Evolutionary conservation across 2,329 filamentous ascomycete species (phyloP).

Genomic region (Fusarium lyarnte): DNA sequence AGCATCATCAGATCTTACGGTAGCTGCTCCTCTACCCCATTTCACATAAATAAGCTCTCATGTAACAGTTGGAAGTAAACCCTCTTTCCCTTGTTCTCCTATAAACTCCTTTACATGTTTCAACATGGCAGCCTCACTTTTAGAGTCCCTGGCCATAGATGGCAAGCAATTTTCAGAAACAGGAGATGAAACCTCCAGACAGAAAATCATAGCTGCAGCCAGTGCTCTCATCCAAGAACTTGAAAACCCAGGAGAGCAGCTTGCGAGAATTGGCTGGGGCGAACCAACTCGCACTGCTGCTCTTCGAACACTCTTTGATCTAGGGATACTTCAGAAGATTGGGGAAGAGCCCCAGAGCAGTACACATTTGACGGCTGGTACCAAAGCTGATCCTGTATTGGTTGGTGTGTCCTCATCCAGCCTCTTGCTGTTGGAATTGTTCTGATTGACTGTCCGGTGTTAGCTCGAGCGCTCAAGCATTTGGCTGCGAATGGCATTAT

Average conservation of each 20-base stretch:
- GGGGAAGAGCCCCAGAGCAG: slow-evolving; percentile 8
- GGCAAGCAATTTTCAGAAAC: slow-evolving; percentile 9
- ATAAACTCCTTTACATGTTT: neutral
- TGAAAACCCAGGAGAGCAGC: slow-evolving; percentile 21
- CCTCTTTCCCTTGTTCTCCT: neutral
- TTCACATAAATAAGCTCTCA: neutral
- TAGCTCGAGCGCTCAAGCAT: slow-evolving; percentile 18
- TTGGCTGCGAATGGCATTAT: slow-evolving; percentile 13
- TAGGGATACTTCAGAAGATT: slow-evolving; percentile 28
- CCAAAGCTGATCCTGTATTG: slow-evolving; percentile 12
- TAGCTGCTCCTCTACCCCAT: neutral
- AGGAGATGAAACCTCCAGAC: slow-evolving; percentile 3
- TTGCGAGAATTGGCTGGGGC: slow-evolving; percentile 27
- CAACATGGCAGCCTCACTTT: slow-evolving; percentile 1
- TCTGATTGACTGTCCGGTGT: neutral
- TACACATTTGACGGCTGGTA: slow-evolving; percentile 5
- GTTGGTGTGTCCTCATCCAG: neutral
- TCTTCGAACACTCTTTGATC: slow-evolving; percentile 24
- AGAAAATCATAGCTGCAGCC: slow-evolving; percentile 13
- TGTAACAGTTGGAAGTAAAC: rapidly evolving
- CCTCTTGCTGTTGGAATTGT: neutral
- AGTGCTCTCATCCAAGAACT: slow-evolving; percentile 18
- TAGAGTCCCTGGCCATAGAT: slow-evolving; percentile 10
- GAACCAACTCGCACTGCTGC: slow-evolving; percentile 30
- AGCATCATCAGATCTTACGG: neutral